These are phyloP conservation scores for Aspergillus terreus DNA, from an alignment of 2,329 filamentous ascomycete species.

Conservation along the genomic window DNA sequence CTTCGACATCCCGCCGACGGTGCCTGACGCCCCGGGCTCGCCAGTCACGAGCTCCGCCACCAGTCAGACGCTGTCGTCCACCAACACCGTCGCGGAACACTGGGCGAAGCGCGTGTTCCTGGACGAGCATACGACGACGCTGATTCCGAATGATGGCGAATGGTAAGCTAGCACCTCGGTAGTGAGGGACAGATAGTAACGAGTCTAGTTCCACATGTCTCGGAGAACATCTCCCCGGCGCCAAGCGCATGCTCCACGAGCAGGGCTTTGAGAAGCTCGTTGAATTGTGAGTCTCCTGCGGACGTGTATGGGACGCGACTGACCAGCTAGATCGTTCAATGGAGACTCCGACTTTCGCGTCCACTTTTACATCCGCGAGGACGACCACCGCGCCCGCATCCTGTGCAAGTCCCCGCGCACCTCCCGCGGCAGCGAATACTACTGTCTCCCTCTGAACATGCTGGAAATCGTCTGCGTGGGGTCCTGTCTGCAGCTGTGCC, in stretches of 20 bases:
- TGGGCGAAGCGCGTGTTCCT: constrained; percentile 42
- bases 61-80: constrained; percentile 28
- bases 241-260: constrained; percentile 28
- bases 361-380: constrained; percentile 49
- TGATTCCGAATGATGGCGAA: constrained; percentile 25
- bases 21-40: constrained; percentile 31
- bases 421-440: constrained; percentile 39
- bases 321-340: constrained; percentile 43
- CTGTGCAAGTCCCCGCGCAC: constrained; percentile 47
- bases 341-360: constrained; percentile 43
- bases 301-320: background rate
- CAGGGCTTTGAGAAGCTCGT: constrained; percentile 37
- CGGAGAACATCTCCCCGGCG: constrained; percentile 23
- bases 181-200: constrained; percentile 3
- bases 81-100: constrained; percentile 28
- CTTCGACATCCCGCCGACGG: constrained; percentile 28
- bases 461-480: constrained; percentile 36
- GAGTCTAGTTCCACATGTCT: constrained; percentile 33
- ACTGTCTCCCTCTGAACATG: constrained; percentile 50
- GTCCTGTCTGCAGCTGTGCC: constrained; percentile 39
- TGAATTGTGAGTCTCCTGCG: constrained; percentile 31
- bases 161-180: constrained; percentile 21
- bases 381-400: constrained; percentile 52
- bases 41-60: constrained; percentile 31
- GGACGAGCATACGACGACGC: constrained; percentile 24